Percentiles rank a stretch among this genome's conserved stretches.
Conservation (phyloP, 805 yeast genomes). For the Teunomyces cretensis region DNA sequence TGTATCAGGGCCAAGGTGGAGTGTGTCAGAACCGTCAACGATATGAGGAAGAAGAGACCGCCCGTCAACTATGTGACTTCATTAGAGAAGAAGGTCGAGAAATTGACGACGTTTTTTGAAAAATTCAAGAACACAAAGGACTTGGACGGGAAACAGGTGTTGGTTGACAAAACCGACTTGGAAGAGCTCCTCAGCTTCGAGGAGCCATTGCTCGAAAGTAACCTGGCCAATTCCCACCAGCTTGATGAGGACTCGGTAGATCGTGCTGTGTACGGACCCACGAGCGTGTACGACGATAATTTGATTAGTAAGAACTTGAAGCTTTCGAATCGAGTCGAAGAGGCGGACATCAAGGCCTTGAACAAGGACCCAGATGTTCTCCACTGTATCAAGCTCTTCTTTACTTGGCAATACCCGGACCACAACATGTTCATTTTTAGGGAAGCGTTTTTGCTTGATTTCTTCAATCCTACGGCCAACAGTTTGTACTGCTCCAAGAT, state of each 20-base stretch:
- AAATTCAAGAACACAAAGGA: conserved; percentile 17
- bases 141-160: conserved; percentile 19
- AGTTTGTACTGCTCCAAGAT: conserved; percentile 56
- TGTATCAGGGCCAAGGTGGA: conserved; percentile 44
- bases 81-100: conserved; percentile 33
- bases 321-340: conserved; percentile 6
- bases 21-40: conserved; percentile 48
- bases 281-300: conserved; percentile 41
- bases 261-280: conserved; percentile 45
- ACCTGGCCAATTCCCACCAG: neutral
- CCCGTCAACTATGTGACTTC: conserved; percentile 50
- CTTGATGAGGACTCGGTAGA: conserved; percentile 11
- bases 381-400: conserved; percentile 45
- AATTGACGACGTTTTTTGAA: conserved; percentile 24
- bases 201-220: neutral
- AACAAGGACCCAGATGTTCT: conserved; percentile 36
- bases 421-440: conserved; percentile 61
- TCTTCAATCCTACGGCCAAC: conserved; percentile 53
- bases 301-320: conserved; percentile 19
- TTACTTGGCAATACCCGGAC: conserved; percentile 67
- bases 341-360: conserved; percentile 19
- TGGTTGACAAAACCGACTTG: conserved; percentile 20
- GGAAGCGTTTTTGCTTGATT: conserved; percentile 60
- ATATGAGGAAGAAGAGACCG: conserved; percentile 52
- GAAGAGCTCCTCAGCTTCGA: conserved; percentile 9